Conservation (phyloP, 1,284 basidiomycete genomes). For the Entoloma clypeatum region DNA sequence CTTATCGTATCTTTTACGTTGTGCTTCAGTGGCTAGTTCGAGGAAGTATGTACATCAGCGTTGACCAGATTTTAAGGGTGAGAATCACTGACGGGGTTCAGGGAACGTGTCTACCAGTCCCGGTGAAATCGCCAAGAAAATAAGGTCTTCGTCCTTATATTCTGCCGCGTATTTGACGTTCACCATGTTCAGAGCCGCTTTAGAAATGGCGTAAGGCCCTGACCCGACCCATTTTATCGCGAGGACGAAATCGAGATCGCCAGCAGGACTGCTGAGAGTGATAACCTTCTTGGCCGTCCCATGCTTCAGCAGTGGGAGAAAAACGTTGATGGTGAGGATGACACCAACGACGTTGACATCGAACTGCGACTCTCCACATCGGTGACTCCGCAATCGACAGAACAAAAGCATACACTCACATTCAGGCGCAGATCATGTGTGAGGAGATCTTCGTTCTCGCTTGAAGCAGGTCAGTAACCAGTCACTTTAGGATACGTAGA, state of each 20-base stretch:
- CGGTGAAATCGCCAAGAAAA: slow-evolving; percentile 35
- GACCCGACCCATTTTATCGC: slow-evolving; percentile 8
- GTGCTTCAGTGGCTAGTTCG: slow-evolving; percentile 21
- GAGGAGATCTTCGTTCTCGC: slow-evolving; percentile 3
- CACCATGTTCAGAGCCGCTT: slow-evolving; percentile 37
- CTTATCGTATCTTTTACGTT: slow-evolving; percentile 15
- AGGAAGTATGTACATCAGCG: not conserved
- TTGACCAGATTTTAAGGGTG: not conserved
- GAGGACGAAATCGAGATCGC: slow-evolving; percentile 26
- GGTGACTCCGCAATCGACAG: not conserved
- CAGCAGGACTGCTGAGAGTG: slow-evolving; percentile 29
- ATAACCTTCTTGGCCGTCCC: slow-evolving; percentile 36
- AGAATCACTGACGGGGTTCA: slow-evolving; percentile 3
- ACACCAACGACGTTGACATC: slow-evolving; percentile 36
- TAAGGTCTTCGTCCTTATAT: slow-evolving; percentile 33
- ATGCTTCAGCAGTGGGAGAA: slow-evolving; percentile 37
- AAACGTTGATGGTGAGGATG: slow-evolving; percentile 33
- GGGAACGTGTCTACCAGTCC: slow-evolving; percentile 33
- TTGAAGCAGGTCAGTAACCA: not conserved
- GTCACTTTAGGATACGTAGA: not conserved
- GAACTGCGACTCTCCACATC: slow-evolving; percentile 13
- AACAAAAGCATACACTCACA: not conserved
- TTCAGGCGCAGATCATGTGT: slow-evolving; percentile 1
- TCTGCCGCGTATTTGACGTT: slow-evolving; percentile 35
- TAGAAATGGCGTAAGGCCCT: slow-evolving; percentile 32